Evolutionary conservation across 1,139 yeast species (phyloP), one percentile per base, ranked within the genome.

Genomic region (Yamadazyma triangularis): DNA sequence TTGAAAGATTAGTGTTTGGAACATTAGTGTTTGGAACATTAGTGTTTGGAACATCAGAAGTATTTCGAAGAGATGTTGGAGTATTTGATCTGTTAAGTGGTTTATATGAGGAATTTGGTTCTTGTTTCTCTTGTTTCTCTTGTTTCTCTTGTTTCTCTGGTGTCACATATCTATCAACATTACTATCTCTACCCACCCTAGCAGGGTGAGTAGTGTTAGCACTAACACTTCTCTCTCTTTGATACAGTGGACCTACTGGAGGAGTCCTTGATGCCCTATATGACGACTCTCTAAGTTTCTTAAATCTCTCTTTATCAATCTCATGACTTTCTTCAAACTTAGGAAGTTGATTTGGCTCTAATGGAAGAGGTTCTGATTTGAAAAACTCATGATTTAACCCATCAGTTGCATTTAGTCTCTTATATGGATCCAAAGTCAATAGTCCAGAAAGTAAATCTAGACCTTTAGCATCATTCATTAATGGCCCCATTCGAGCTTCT

Each of bases 281-380:
- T 10, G 7, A 6, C 12, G 13, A 22, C 25, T 25, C 18, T 28
- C 4, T 10, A 6, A 30, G 24, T 22, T 48, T 44, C 44, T 75
- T 77, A 47, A 71, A 79, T 42, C 77, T 65, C 38, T 83, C 79
- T 33, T 78, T 77, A 50, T 85, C 95, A 25, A 87, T 76, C 53
- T 91, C 97, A 53, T 91, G 97, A 41, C 94, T 78, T 42, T 89
- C 95, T 40, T 83, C 88, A 45, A 82, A 84, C 27, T 58, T 58
- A 0, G 94, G 91, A 28, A 85, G 58, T n/a, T 74, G 74, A 10
- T 57, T 48, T 0, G 77, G 74, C 11, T 44, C 36, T 11, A 76
- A 64, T 0, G 95, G 88, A 15, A 67, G 44, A 0, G 96, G 96
- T 1, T 69, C 77, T 3, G 60, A 60, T 15, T 50, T 60, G 58